Evolutionary conservation across 192 early-diverging fungal genomes (phyloP), one percentile per base, ranked within the genome.

Genomic region (Coemansia sp.): DNA sequence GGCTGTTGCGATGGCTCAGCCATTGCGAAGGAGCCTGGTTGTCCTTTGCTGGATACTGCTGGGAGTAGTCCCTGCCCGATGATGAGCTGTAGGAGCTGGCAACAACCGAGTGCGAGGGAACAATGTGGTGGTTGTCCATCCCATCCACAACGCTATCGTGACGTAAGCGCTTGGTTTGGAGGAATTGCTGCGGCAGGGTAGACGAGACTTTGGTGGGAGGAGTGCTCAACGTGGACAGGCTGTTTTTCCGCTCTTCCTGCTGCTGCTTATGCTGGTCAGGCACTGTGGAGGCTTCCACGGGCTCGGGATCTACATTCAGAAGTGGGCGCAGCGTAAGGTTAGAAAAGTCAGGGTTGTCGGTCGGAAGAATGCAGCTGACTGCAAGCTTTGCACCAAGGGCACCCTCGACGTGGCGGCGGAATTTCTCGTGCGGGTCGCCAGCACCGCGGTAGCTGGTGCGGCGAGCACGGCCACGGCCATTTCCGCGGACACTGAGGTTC

Each of bases 391-490:
- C 9, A 10, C 81, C 81, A 43, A 83, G 69, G 2, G 67, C 64
- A 39, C 68, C 51, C 57, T 83, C 67, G 33, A 83, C 75, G 20
- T 78, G 81, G 35, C 81, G 75, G 38, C 75, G 68, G 68, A 77
- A 78, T 53, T 77, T 83, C 33, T 83, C 76, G 55, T 68, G 58
- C 15, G 76, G 58, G 56, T 83, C 81, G 23, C 71, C 69, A 6
- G 68, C 66, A 48, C 72, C 68, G 35, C 81, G 67, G 66, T 77
- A 83, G 69, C 76, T 83, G 45, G 81, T 78, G 60, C 81, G 81
- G n/a, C 81, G 81, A 11, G 76, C 76, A 41, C 81, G 68, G 23
- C 81, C 81, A 20, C 84, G 84, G 10, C 84, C 84, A 51, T 77
- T 77, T 49, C 78, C 76, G 41, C 69, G 73, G 64, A 61, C 51